phyloP scores from a whole-genome alignment of 768 basidiomycete species.

The Podaxis pistillaris region DNA sequence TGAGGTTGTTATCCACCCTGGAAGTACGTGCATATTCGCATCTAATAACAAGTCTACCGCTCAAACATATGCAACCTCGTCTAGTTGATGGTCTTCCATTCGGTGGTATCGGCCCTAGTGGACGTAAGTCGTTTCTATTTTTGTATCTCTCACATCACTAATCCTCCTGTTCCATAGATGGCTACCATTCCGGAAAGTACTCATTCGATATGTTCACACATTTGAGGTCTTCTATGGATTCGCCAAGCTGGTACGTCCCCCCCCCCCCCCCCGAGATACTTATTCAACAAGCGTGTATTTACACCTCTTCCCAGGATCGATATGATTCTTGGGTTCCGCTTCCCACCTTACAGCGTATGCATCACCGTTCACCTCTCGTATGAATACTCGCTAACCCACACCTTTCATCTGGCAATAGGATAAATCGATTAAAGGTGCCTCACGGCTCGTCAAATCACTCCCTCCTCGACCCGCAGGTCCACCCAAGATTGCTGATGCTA shows the following conservation, averaged over 20 bases:
- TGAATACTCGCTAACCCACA: not conserved
- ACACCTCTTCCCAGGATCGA: conserved; percentile 41
- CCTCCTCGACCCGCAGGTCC: conserved; percentile 46
- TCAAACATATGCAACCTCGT: not conserved
- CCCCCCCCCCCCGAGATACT: not conserved
- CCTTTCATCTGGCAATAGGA: not conserved
- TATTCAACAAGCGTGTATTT: not conserved
- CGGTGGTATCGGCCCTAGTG: conserved; percentile 71
- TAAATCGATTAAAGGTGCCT: not conserved
- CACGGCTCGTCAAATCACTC: conserved; percentile 20
- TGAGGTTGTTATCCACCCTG: conserved; percentile 63
- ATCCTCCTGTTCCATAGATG: conserved; percentile 38
- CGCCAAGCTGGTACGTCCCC: conserved; percentile 51
- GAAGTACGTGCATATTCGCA: conserved; percentile 35
- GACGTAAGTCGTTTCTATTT: conserved; percentile 46
- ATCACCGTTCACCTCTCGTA: not conserved
- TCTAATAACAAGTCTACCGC: not conserved
- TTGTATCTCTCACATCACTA: not conserved
- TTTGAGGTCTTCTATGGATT: conserved; percentile 56
- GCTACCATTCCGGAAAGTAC: conserved; percentile 71
- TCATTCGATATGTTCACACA: conserved; percentile 81
- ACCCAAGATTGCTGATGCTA: conserved; percentile 23
- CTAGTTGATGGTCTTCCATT: conserved; percentile 66
- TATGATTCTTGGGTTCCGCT: conserved; percentile 47
- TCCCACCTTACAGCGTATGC: conserved; percentile 58